Conservation (phyloP, 129 eudicot species). For the Mikania micrantha region DNA sequence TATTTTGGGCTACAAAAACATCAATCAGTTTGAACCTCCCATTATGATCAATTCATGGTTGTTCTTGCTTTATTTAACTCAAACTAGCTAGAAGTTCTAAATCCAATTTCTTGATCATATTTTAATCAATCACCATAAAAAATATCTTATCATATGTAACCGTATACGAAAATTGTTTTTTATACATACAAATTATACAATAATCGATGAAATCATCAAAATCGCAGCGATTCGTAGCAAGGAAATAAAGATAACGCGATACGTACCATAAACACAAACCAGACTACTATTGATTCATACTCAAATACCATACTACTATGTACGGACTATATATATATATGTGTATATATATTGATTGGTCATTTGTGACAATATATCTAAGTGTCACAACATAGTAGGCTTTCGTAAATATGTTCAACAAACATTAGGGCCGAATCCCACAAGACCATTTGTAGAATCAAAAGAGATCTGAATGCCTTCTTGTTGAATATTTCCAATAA, state of each 20-base stretch:
- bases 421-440: constrained; percentile 88
- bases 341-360: too few relatives aligned
- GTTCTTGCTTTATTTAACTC: background rate
- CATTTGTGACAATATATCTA: background rate
- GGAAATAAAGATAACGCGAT: background rate
- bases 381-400: background rate
- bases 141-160: background rate
- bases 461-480: constrained; percentile 88
- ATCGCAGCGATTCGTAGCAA: background rate
- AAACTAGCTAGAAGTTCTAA: background rate
- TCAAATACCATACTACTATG: background rate
- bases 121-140: background rate
- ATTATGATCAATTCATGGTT: background rate
- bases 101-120: background rate
- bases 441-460: constrained; percentile 59
- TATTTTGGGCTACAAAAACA: too few relatives aligned
- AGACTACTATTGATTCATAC: background rate
- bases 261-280: constrained; percentile 11
- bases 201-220: background rate
- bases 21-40: too few relatives aligned
- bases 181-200: background rate
- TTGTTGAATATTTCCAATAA: constrained; percentile 92
- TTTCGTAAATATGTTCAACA: too few relatives aligned
- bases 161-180: background rate
- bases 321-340: constrained; percentile 2